Conservation (phyloP, 2,329 filamentous ascomycete species). For the Polychaeton citri region DNA sequence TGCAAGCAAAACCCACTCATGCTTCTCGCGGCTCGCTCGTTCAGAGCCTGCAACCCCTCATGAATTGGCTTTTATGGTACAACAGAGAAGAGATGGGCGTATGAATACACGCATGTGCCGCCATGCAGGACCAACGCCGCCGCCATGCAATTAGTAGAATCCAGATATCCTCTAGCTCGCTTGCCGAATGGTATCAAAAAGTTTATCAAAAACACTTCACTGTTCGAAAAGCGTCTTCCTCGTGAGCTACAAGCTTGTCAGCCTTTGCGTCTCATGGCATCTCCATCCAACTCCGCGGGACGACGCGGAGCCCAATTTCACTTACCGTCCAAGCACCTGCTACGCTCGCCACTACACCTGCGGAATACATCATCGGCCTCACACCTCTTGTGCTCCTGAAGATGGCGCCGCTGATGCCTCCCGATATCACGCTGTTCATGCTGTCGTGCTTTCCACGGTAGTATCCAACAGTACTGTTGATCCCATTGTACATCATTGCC, state of each 20-base stretch:
- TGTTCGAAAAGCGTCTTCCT: not conserved
- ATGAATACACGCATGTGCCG: not conserved
- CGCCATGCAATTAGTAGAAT: not conserved
- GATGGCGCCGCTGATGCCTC: slow-evolving; percentile 76
- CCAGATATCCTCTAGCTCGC: not conserved
- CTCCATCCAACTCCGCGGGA: too few species aligned
- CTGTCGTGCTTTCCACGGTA: slow-evolving; percentile 77
- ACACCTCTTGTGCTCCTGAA: slow-evolving; percentile 93
- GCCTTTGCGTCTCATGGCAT: too few species aligned
- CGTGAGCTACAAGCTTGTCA: not conserved
- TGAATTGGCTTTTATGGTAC: not conserved
- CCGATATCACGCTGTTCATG: slow-evolving; percentile 75
- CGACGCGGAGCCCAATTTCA: slow-evolving; percentile 21
- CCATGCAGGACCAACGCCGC: not conserved
- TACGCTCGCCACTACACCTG: slow-evolving; percentile 72
- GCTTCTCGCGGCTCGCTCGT: too few species aligned
- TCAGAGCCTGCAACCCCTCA: too few species aligned
- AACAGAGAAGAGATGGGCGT: not conserved
- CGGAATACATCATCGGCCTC: slow-evolving; percentile 87
- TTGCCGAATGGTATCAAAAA: not conserved
- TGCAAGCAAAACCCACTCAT: too few species aligned
- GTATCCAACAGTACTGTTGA: slow-evolving; percentile 74
- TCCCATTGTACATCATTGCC: slow-evolving; percentile 88
- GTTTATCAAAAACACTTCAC: not conserved
- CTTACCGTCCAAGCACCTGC: slow-evolving; percentile 86